These are phyloP conservation scores for Metschnikowia gelsemii DNA, from an alignment of 805 yeast genomes.

Conservation along the genomic window DNA sequence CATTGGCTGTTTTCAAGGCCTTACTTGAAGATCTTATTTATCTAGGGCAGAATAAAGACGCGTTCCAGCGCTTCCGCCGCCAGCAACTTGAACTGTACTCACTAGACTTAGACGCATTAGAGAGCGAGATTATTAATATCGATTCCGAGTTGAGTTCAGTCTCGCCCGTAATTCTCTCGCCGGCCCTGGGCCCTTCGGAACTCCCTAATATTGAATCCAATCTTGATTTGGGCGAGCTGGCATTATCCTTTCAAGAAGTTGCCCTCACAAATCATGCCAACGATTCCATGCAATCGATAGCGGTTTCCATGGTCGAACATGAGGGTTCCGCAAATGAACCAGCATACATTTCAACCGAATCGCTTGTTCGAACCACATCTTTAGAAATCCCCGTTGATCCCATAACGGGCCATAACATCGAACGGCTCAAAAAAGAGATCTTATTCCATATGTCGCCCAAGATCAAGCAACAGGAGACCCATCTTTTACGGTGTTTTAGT, in stretches of 20 bases:
- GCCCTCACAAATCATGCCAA: not conserved
- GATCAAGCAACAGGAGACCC: slow-evolving; percentile 26
- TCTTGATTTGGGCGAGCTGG: not conserved
- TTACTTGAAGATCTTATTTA: slow-evolving; percentile 35
- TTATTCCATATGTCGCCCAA: slow-evolving; percentile 19
- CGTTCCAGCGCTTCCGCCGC: slow-evolving; percentile 26
- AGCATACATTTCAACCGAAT: slow-evolving; percentile 25
- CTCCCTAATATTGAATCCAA: not conserved
- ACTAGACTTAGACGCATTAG: slow-evolving; percentile 15
- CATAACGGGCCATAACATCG: slow-evolving; percentile 18
- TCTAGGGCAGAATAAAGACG: slow-evolving; percentile 27
- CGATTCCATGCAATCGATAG: not conserved
- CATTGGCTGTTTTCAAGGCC: slow-evolving; percentile 30
- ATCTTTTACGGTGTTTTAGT: slow-evolving; percentile 33
- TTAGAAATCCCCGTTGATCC: slow-evolving; percentile 20
- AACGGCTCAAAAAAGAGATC: slow-evolving; percentile 26
- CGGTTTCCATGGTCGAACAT: not conserved
- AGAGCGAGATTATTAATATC: not conserved
- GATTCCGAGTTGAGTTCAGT: too few relatives aligned
- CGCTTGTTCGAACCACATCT: slow-evolving; percentile 19
- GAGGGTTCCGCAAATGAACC: not conserved
- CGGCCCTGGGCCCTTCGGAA: not conserved
- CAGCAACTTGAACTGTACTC: slow-evolving; percentile 26
- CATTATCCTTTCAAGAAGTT: not conserved
- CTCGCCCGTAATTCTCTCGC: not conserved